Percentiles rank a stretch among this genome's conserved stretches.
Evolutionary conservation across 495 filamentous ascomycete species (phyloP).

Genomic region (Tuber borchii): DNA sequence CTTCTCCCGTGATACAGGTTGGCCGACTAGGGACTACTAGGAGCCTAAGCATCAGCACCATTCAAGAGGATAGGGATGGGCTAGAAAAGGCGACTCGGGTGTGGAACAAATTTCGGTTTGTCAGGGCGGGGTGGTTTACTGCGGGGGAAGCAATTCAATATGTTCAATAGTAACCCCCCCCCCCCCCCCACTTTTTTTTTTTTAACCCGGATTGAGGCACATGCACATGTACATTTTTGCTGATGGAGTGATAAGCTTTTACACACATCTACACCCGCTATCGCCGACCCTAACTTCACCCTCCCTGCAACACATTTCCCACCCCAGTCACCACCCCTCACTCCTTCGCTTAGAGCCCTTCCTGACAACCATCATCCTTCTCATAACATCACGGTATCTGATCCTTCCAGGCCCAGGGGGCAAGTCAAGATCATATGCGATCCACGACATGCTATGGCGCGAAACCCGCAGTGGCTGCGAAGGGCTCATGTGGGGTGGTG

Average conservation of each 20-base stretch:
- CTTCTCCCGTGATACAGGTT: conserved; percentile 20
- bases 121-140: conserved; percentile 92
- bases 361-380: conserved; percentile 79
- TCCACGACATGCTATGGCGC: conserved; percentile 93
- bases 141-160: conserved; percentile 87
- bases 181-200: background rate
- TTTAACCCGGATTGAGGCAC: conserved; percentile 13
- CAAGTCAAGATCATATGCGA: conserved; percentile 74
- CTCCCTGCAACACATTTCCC: conserved; percentile 48
- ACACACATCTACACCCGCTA: conserved; percentile 76
- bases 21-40: conserved; percentile 5
- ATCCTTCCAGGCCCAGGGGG: conserved; percentile 72
- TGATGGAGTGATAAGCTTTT: conserved; percentile 56
- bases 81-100: conserved; percentile 64
- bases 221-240: conserved; percentile 9
- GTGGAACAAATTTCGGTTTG: conserved; percentile 86
- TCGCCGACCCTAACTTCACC: conserved; percentile 61
- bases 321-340: conserved; percentile 52
- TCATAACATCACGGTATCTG: conserved; percentile 80
- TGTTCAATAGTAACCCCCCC: conserved; percentile 67
- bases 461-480: conserved; percentile 92
- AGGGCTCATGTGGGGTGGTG: conserved; percentile 85
- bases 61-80: conserved; percentile 42
- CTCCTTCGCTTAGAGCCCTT: conserved; percentile 87
- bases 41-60: conserved; percentile 28